These are phyloP conservation scores for Pyrenula massariospora DNA, from an alignment of 495 filamentous ascomycete species.

Conservation along the genomic window DNA sequence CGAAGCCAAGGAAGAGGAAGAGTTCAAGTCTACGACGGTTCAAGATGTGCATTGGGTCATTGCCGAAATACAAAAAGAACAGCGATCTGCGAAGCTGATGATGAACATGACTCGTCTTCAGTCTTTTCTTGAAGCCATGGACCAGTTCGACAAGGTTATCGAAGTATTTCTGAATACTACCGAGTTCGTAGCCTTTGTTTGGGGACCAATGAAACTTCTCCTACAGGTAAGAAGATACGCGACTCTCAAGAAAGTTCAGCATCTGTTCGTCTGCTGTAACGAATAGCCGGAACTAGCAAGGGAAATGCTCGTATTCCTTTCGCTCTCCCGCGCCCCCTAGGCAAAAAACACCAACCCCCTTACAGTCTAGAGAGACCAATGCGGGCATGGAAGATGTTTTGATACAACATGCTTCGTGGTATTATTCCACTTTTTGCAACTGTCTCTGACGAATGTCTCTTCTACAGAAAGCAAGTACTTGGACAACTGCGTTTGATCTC, in stretches of 20 bases:
- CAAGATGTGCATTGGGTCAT: slow-evolving; percentile 18
- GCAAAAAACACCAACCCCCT: no score
- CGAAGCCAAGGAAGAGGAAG: slow-evolving; percentile 9
- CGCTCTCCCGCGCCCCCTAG: no score
- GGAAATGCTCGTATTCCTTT: no score
- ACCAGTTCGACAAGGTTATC: slow-evolving; percentile 17
- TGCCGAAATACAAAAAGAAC: slow-evolving; percentile 19
- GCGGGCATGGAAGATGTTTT: no score
- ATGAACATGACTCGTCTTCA: slow-evolving; percentile 17
- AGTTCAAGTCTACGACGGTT: slow-evolving; percentile 14
- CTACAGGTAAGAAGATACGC: slow-evolving; percentile 6
- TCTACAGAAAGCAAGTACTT: slow-evolving; percentile 7
- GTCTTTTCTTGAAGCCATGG: slow-evolving; percentile 14
- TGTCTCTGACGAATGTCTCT: background rate
- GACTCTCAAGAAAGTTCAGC: background rate
- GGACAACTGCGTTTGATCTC: slow-evolving; percentile 12
- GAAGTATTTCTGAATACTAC: slow-evolving; percentile 19
- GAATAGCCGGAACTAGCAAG: background rate
- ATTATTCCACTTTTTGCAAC: background rate
- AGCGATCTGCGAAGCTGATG: slow-evolving; percentile 15
- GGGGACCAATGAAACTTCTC: slow-evolving; percentile 13
- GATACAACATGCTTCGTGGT: no score
- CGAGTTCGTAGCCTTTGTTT: slow-evolving; percentile 17
- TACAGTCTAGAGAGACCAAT: no score
- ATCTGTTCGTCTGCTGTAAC: background rate